Evolutionary conservation across 2,329 filamentous ascomycete species (phyloP).

Genomic region (Fusarium subglutinans): DNA sequence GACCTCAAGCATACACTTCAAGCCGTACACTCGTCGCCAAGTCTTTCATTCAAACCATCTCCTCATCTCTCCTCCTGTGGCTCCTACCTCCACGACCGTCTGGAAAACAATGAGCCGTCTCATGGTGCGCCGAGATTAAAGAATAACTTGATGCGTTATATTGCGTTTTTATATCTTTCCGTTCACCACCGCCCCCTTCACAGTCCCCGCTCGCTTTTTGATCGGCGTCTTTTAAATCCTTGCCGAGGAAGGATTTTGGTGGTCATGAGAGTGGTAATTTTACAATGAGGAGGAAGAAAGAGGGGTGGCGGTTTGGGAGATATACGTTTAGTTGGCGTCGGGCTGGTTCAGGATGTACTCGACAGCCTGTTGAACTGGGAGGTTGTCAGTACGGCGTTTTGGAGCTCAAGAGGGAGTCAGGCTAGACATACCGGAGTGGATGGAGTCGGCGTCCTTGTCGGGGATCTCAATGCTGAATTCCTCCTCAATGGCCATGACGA

Average conservation of each 20-base stretch:
- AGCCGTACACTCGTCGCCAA: slow-evolving; percentile 14
- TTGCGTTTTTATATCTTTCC: slow-evolving; percentile 22
- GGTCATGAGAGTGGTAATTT: slow-evolving; percentile 38
- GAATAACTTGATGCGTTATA: slow-evolving; percentile 20
- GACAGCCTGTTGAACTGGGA: slow-evolving; percentile 87
- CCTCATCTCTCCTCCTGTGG: neutral
- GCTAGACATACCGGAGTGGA: slow-evolving; percentile 82
- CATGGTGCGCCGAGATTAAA: slow-evolving; percentile 37
- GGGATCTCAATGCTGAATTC: slow-evolving; percentile 93
- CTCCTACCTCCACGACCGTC: slow-evolving; percentile 12
- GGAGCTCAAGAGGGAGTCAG: neutral
- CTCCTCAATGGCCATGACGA: slow-evolving; percentile 99
- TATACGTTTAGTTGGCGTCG: slow-evolving; percentile 74
- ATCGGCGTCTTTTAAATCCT: slow-evolving; percentile 32
- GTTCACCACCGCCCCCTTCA: neutral
- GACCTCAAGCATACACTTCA: slow-evolving; percentile 1
- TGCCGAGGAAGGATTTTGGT: slow-evolving; percentile 26
- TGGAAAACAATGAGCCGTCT: slow-evolving; percentile 31
- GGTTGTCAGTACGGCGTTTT: neutral
- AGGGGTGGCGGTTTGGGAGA: slow-evolving; percentile 15
- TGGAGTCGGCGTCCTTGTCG: slow-evolving; percentile 93
- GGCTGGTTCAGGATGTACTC: slow-evolving; percentile 94
- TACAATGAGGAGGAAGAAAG: slow-evolving; percentile 36
- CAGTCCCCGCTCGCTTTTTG: slow-evolving; percentile 1
- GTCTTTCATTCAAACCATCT: slow-evolving; percentile 26